These are phyloP conservation scores for Diplocarpon mali DNA, from an alignment of 2,329 filamentous ascomycete species.

Conservation along the genomic window DNA sequence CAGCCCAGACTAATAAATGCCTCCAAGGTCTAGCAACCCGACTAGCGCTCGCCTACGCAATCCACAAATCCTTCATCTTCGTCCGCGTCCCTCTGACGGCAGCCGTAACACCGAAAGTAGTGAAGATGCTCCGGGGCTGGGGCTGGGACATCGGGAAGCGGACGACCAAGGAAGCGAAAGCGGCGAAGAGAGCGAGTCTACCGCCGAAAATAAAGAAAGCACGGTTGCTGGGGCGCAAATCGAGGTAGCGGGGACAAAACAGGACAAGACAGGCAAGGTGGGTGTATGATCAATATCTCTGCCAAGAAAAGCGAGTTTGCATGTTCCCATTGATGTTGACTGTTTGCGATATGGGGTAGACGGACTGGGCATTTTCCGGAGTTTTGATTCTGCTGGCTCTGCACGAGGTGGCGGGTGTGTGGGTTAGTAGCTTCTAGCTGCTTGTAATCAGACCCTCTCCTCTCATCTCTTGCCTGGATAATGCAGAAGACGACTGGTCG, in stretches of 20 bases:
- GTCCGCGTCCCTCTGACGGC: slow-evolving; percentile 86
- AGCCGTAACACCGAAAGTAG: slow-evolving; percentile 87
- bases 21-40: slow-evolving; percentile 59
- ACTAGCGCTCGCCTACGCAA: slow-evolving; percentile 84
- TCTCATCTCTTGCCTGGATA: no score
- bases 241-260: background rate
- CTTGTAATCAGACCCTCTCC: no score
- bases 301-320: no score
- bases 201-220: slow-evolving; percentile 5
- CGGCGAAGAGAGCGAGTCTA: slow-evolving; percentile 18
- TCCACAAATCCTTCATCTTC: slow-evolving; percentile 98
- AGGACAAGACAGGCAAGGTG: no score
- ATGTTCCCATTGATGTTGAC: background rate
- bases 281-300: no score
- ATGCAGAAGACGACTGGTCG: no score
- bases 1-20: background rate
- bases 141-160: slow-evolving; percentile 91
- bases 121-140: slow-evolving; percentile 76
- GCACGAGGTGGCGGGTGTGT: background rate
- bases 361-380: background rate
- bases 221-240: background rate
- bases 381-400: background rate
- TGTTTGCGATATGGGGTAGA: background rate
- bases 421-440: no score
- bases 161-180: slow-evolving; percentile 31